Evolutionary conservation across 345 rosid species (phyloP).

Genomic region (Carallia brachiata): DNA sequence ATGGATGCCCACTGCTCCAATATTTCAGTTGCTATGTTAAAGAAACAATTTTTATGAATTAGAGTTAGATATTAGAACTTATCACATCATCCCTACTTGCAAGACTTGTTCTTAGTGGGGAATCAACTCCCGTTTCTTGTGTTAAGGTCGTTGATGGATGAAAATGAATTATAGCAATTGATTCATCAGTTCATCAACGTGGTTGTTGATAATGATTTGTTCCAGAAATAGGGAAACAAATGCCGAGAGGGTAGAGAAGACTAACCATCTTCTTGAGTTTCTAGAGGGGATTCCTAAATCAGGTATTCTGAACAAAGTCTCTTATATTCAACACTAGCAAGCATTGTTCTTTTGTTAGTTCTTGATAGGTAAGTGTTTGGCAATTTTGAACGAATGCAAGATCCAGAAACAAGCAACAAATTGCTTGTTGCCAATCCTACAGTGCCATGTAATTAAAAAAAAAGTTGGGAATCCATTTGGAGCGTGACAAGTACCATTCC

Average conservation of each 20-base stretch:
- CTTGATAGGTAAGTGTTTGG: too few species aligned
- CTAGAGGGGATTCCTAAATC: background rate
- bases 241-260: background rate
- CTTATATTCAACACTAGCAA: too few species aligned
- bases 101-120: constrained; percentile 5
- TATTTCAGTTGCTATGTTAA: background rate
- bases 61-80: background rate
- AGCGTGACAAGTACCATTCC: background rate
- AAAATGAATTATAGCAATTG: too few species aligned
- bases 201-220: too few species aligned
- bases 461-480: background rate
- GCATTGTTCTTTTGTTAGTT: too few species aligned
- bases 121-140: constrained; percentile 2
- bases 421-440: background rate
- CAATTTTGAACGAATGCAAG: background rate
- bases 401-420: background rate
- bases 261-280: constrained; percentile 16
- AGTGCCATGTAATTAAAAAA: too few species aligned
- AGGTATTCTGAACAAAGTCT: too few species aligned
- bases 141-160: too few species aligned
- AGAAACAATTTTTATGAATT: background rate
- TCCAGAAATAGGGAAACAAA: too few species aligned
- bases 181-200: too few species aligned
- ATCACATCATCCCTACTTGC: background rate
- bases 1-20: too few species aligned